Evolutionary conservation across 2,329 filamentous ascomycete genomes (phyloP), one percentile per base, ranked within the genome.

Genomic region (Stachybotrys echinatus): DNA sequence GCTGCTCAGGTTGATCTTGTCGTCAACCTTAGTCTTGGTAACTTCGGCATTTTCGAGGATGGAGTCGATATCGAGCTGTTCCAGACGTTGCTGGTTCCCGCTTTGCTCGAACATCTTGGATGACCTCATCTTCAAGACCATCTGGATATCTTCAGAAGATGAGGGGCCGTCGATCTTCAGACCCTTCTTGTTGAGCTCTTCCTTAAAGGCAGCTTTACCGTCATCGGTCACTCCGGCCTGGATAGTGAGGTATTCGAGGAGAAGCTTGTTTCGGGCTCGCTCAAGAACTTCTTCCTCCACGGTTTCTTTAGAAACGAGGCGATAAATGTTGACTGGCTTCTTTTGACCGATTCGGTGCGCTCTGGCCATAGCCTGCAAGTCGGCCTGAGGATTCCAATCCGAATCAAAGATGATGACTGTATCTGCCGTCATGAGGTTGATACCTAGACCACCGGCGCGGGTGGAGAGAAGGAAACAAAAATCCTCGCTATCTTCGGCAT

Each of bases 71-170:
- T 99, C 94, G 21, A 99, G 84, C 69, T 96, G 91, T 70, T 99
- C 94, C 5, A 99, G 79, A 65, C 95, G 94, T 71, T 92, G 88
- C 69, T 99, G 94, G 65, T 99, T 99, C 52, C 90, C 89, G 12
- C 89, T 94, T 67, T 96, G 92, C 69, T 97, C 92, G 59, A 99
- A 99, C 87, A 99, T 95, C 70, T 94, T 96, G 65, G 96, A 94
- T n/a, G 94, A 95, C 58, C 94, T 88, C 71, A 92, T 91, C 74
- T 97, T 97, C 63, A 99, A 80, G 52, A 99, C 95, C 67, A 89
- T 88, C 54, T 94, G 95, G 57, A 97, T 97, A 63, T 96, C 94
- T 56, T 96, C 92, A 1, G 89, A 89, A 3, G 90, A 95, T 52
- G 86, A 92, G 7, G 92, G 92, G 59, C 95, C 92, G 49, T 87